Base-by-base conservation (phyloP, 257 asterid genomes). In the Vinca minor region DNA sequence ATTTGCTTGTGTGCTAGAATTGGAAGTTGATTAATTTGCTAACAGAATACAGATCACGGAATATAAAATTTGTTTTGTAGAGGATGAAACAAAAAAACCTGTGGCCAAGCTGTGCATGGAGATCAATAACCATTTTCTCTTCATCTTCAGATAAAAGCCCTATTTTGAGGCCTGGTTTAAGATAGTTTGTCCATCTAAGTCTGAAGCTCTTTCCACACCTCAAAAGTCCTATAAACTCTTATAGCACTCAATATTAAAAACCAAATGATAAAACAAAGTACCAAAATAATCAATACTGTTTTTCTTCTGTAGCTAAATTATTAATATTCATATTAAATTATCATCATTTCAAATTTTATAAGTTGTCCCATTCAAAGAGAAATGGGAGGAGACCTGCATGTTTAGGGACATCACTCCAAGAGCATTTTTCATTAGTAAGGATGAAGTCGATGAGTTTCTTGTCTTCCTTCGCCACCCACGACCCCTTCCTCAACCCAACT, bases 151-250 rank as follows among this genome's bases (percentile, higher is more conserved):
- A 88, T 20, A 92, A 81, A 23, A 91, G 82, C 0, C 98, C 98
- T 74, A 96, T 85, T 65, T 91, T 91, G 72, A 91, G 87, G 70
- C 85, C 98, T 54, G 98, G 98, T 66, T 96, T 84, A 5, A 91
- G 78, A 66, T 91, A 91, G 58, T 91, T 91, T 7, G 95, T 88
- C 98, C 98, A 91, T 76, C 98, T 84, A 65, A 88, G 65, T 76
- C 97, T 79, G 78, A 96, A 91, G 75, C 98, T 91, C 81, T 91
- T 91, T 57, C 98, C 96, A 71, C 98, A 91, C 68, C 98, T 83
- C 78, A 91, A 69, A 44, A 91, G 71, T 66, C 95, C 98, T 91
- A 77, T 53, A 79, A 61, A 39, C 15, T 31, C 9, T 17, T 26
- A 25, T 21, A 15, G 18, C 48, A 20, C 0, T 6, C 20, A 15